These are phyloP conservation scores for Aciculosporium take DNA, from an alignment of 2,329 filamentous ascomycete genomes.

Conservation along the genomic window DNA sequence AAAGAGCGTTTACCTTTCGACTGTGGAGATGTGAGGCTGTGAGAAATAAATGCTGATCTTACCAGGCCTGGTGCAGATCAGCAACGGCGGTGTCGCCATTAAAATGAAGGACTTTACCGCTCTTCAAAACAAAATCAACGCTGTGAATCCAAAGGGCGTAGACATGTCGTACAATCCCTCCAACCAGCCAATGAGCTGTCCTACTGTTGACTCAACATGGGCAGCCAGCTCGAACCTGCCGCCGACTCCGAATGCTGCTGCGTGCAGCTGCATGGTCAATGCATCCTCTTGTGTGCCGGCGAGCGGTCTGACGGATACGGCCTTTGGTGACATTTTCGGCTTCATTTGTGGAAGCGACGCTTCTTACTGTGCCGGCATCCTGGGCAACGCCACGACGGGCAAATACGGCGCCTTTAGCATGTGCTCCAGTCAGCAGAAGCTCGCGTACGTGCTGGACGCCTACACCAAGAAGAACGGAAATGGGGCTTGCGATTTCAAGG, in stretches of 20 bases:
- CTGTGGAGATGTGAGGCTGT: neutral
- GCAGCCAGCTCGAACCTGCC: slow-evolving; percentile 52
- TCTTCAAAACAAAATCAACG: slow-evolving; percentile 55
- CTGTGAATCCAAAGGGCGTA: slow-evolving; percentile 51
- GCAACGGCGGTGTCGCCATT: slow-evolving; percentile 38
- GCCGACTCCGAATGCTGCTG: slow-evolving; percentile 60
- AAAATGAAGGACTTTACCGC: slow-evolving; percentile 62
- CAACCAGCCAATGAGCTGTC: slow-evolving; percentile 64
- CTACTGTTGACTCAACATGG: slow-evolving; percentile 52
- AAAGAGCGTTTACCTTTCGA: neutral
- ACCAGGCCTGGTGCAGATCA: slow-evolving; percentile 50
- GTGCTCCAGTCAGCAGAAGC: slow-evolving; percentile 56
- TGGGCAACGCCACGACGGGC: slow-evolving; percentile 26
- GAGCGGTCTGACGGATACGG: slow-evolving; percentile 37
- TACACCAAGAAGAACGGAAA: slow-evolving; percentile 51
- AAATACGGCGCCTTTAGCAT: slow-evolving; percentile 63
- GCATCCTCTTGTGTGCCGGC: slow-evolving; percentile 59
- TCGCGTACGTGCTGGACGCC: slow-evolving; percentile 58
- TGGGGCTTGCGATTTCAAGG: slow-evolving; percentile 52
- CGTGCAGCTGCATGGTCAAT: slow-evolving; percentile 78
- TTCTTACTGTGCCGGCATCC: slow-evolving; percentile 52
- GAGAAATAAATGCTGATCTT: neutral
- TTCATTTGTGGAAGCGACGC: slow-evolving; percentile 50
- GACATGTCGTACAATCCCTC: slow-evolving; percentile 58
- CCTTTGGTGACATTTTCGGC: slow-evolving; percentile 59